phyloP scores from a whole-genome alignment of 306 rosid species.

The Castanea sativa region DNA sequence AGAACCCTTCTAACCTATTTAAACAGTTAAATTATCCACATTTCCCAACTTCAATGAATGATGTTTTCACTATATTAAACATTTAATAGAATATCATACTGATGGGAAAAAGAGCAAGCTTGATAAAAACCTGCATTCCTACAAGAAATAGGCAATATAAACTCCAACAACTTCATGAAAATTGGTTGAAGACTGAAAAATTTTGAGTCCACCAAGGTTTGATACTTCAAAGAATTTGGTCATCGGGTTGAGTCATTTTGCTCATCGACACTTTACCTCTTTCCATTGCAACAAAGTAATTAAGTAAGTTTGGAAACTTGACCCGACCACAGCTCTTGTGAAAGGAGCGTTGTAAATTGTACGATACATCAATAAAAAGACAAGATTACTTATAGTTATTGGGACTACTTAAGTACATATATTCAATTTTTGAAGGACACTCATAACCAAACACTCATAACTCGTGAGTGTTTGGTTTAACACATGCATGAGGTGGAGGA shows the following conservation, averaged over 20 bases:
- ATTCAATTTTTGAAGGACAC: neutral
- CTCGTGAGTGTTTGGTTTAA: neutral
- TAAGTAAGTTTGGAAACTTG: slow-evolving; percentile 51
- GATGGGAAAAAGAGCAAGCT: neutral
- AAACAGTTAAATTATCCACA: neutral
- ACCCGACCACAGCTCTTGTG: neutral
- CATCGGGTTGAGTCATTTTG: slow-evolving; percentile 26
- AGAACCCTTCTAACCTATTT: neutral
- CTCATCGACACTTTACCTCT: slow-evolving; percentile 29
- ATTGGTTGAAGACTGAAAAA: neutral
- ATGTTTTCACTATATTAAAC: neutral
- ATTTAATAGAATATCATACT: neutral
- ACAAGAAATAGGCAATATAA: neutral
- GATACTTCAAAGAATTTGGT: neutral
- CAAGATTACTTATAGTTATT: neutral
- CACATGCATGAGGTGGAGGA: neutral
- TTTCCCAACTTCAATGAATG: neutral
- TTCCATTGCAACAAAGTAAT: slow-evolving; percentile 48
- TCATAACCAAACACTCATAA: no score
- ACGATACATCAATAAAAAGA: neutral
- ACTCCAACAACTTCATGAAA: neutral
- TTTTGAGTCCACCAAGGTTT: neutral
- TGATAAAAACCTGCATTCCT: neutral
- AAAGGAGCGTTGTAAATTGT: neutral
- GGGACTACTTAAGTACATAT: neutral